Evolutionary conservation across 768 basidiomycete genomes (phyloP).

Genomic region (Serendipita sp.): DNA sequence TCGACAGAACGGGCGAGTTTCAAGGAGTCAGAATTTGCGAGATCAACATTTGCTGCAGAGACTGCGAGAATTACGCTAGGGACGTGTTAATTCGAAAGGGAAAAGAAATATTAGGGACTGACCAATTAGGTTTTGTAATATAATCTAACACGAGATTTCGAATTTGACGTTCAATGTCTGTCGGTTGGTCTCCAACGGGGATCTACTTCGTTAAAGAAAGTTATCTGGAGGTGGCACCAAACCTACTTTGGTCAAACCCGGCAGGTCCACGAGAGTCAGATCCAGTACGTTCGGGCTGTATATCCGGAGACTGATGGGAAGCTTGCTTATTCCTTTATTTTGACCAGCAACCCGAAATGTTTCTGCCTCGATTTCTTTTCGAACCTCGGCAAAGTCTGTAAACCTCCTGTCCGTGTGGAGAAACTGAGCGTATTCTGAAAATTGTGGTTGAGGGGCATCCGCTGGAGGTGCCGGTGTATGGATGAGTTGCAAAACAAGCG

Average conservation of each 20-base stretch:
- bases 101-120: constrained; percentile 13
- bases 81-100: not conserved
- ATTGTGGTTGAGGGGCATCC: constrained; percentile 14
- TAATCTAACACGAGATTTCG: constrained; percentile 89
- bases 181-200: constrained; percentile 92
- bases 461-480: constrained; percentile 59
- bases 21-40: constrained; percentile 95
- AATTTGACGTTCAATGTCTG: constrained; percentile 95
- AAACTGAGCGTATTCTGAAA: constrained; percentile 91
- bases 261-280: constrained; percentile 89
- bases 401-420: constrained; percentile 91
- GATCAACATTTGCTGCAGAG: constrained; percentile 93
- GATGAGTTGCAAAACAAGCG: constrained; percentile 88
- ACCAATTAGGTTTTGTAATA: constrained; percentile 94
- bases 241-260: constrained; percentile 85
- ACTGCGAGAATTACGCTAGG: constrained; percentile 87
- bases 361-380: constrained; percentile 95
- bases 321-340: constrained; percentile 94
- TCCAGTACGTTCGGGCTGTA: constrained; percentile 93
- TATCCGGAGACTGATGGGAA: constrained; percentile 90
- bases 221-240: not conserved
- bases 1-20: constrained; percentile 94
- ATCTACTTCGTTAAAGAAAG: constrained; percentile 33
- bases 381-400: constrained; percentile 88
- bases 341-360: constrained; percentile 95